Percentiles rank a stretch among this genome's conserved stretches.
These are phyloP conservation scores for Colletotrichum sp. DNA, from an alignment of 2,329 filamentous ascomycete genomes.

Conservation along the genomic window DNA sequence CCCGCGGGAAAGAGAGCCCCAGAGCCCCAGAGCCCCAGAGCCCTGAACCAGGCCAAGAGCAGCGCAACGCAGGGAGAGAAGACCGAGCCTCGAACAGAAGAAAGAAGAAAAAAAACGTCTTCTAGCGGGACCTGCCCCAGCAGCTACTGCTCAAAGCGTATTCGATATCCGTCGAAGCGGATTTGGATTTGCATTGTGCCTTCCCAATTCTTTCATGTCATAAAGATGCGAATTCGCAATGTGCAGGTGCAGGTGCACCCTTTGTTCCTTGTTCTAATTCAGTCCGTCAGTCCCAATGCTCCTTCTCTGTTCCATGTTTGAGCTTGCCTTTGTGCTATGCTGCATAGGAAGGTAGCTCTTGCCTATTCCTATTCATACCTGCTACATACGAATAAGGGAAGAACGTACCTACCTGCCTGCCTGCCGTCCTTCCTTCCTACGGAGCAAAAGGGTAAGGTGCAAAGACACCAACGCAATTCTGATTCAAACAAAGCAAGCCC, in stretches of 20 bases:
- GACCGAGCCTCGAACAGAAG: background rate
- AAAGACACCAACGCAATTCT: background rate
- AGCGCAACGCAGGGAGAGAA: background rate
- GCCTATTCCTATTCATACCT: background rate
- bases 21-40: background rate
- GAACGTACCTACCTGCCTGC: background rate
- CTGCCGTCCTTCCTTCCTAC: background rate
- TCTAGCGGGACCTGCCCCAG: background rate
- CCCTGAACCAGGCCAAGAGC: background rate
- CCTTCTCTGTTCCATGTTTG: background rate
- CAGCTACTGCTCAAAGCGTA: background rate
- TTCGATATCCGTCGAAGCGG: background rate
- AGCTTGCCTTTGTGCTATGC: background rate
- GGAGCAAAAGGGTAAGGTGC: background rate
- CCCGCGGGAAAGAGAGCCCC: background rate
- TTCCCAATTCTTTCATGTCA: background rate
- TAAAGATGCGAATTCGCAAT: background rate
- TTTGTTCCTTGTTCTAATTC: background rate
- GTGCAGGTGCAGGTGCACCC: background rate
- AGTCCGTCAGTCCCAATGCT: background rate
- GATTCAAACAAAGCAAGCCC: background rate
- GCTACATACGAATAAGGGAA: background rate
- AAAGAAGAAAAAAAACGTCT: background rate
- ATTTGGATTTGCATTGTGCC: background rate
- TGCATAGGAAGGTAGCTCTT: background rate